Evolutionary conservation across 306 rosid genomes (phyloP).

Genomic region (Benincasa hispida): DNA sequence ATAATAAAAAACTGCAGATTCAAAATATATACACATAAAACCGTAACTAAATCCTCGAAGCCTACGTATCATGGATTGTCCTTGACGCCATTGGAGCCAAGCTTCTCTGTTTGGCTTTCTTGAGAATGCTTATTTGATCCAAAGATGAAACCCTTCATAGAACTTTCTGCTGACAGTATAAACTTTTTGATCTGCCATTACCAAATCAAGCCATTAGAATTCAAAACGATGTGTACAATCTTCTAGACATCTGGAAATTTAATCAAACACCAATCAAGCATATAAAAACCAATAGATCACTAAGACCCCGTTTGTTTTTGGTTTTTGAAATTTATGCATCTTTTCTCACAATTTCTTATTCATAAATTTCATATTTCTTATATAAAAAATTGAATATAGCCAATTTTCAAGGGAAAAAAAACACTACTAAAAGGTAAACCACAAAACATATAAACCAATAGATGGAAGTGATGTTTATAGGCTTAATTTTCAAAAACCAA

Average conservation of each 20-base stretch:
- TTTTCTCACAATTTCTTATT: too few species aligned
- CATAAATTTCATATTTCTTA: too few species aligned
- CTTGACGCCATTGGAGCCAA: conserved; percentile 22
- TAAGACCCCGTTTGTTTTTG: too few species aligned
- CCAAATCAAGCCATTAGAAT: conserved; percentile 17
- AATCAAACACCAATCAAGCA: not conserved
- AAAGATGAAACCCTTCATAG: conserved; percentile 44
- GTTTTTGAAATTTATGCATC: too few species aligned
- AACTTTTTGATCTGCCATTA: conserved; percentile 54
- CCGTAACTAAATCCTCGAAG: not conserved
- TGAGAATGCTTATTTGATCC: conserved; percentile 41
- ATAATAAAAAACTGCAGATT: not conserved
- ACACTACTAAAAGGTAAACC: too few species aligned
- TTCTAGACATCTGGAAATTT: not conserved
- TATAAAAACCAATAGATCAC: not conserved
- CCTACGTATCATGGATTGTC: conserved; percentile 22
- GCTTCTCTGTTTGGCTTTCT: conserved; percentile 26
- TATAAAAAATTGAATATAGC: too few species aligned
- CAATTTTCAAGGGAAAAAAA: too few species aligned
- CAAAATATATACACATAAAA: not conserved
- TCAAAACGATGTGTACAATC: not conserved
- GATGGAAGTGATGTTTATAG: too few species aligned
- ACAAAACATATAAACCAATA: too few species aligned
- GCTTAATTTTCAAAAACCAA: too few species aligned
- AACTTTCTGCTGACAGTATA: conserved; percentile 45